Evolutionary conservation across 2,329 filamentous ascomycete species (phyloP), one percentile per base, ranked within the genome.

Genomic region (Sclerotinia spermophila): DNA sequence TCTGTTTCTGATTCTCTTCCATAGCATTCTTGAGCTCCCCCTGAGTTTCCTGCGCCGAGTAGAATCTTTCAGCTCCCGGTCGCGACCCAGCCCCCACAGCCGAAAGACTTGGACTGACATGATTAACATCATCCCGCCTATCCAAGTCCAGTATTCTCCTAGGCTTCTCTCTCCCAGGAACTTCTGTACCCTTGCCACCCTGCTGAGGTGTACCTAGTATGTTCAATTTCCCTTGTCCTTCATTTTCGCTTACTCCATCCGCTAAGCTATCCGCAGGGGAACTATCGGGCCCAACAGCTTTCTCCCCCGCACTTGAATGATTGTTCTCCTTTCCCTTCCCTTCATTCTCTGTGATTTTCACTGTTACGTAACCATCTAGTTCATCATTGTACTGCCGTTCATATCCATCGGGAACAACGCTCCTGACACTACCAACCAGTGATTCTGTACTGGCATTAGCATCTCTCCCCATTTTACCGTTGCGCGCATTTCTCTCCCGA

Each of bases 361-460:
- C 61, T 11, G 17, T 35, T 13, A 64, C 30, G 30, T 64, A 64
- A 6, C 30, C 61, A 2, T 64, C 61, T 17, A 59, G 6, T 21
- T 64, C 24, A 35, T 64, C 61, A 64, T 38, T 10, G 35, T 35
- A 64, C 21, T 64, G 33, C 15, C 44, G 48, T 15, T 64, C 61
- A 10, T 51, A 51, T 8, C 61, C 61, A 13, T 64, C 61, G 5
- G 61, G 44, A 27, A 35, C 30, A 8, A 19, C 24, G 33, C 44
- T 51, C 15, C 44, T 48, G 13, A 51, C 61, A 64, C 61, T 64
- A 51, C 61, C 48, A 21, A 64, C 30, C 13, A 64, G 61, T n/a
- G 61, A 64, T 38, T 51, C 44, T 21, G 40, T 51, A 38, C 61
- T 64, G 24, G 61, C 61, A 27, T 42, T 64, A 3, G 24, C 61